A percentile compares a stretch with the other conserved stretches of the same genome.
Evolutionary conservation across 805 yeast species (phyloP).

Genomic region (Spathaspora gorwiae): DNA sequence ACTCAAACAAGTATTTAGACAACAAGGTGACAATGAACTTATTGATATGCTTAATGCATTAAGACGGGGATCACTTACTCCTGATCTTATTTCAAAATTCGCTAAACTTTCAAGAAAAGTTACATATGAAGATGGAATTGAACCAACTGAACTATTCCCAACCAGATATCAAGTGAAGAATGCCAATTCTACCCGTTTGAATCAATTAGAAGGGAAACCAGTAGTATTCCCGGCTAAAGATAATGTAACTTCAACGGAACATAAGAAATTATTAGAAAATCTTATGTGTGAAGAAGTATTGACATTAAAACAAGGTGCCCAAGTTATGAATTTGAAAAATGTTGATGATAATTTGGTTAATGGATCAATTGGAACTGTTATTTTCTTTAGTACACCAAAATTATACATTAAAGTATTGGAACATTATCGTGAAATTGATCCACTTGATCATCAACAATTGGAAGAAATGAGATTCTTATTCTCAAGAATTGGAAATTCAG

Average conservation of each 20-base stretch:
- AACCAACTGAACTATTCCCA: conserved; percentile 86
- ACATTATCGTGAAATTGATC: conserved; percentile 14
- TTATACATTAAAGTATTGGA: conserved; percentile 21
- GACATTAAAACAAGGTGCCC: conserved; percentile 76
- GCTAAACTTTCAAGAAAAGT: conserved; percentile 53
- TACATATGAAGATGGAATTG: conserved; percentile 64
- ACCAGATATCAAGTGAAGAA: conserved; percentile 79
- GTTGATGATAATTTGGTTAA: conserved; percentile 74
- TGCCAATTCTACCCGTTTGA: conserved; percentile 52
- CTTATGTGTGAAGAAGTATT: conserved; percentile 69
- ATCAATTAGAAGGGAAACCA: conserved; percentile 43
- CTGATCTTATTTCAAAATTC: conserved; percentile 46
- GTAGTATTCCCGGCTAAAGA: conserved; percentile 41
- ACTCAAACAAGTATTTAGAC: conserved; percentile 81
- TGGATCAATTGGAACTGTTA: conserved; percentile 82
- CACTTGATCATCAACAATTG: conserved; percentile 14
- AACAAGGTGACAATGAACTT: conserved; percentile 70
- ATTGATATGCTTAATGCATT: conserved; percentile 77
- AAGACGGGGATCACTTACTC: conserved; percentile 63
- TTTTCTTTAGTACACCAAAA: conserved; percentile 42
- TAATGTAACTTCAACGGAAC: conserved; percentile 17
- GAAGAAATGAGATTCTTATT: conserved; percentile 21
- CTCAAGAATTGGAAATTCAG: conserved; percentile 18
- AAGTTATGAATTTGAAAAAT: conserved; percentile 90
- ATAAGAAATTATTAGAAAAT: conserved; percentile 42